phyloP scores from a whole-genome alignment of 495 filamentous ascomycete genomes.

The Aspergillus heteromorphus region DNA sequence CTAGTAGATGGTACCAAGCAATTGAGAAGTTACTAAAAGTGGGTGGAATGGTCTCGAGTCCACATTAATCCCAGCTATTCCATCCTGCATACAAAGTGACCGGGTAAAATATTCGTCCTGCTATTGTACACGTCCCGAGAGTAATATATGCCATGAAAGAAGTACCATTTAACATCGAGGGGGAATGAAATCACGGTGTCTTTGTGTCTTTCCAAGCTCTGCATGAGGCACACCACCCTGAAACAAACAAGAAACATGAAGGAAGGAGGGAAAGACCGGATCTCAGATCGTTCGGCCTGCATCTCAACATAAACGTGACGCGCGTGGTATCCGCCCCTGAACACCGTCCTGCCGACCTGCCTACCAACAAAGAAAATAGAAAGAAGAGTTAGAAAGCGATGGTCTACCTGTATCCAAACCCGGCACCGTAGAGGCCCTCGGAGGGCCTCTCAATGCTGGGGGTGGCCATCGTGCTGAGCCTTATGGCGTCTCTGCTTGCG shows the following conservation, averaged over 20 bases:
- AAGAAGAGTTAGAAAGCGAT: conserved; percentile 6
- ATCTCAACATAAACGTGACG: conserved; percentile 12
- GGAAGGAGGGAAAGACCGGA: background rate
- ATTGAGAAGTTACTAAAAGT: too few species aligned
- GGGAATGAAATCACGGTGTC: background rate
- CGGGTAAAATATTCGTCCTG: background rate
- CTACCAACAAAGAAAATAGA: conserved; percentile 14
- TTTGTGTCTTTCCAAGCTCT: conserved; percentile 12
- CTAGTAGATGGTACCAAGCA: background rate
- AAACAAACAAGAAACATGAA: conserved; percentile 5
- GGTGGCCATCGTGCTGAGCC: conserved; percentile 37
- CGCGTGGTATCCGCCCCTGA: conserved; percentile 33
- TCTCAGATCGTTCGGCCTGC: conserved; percentile 7
- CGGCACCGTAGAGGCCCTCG: conserved; percentile 3
- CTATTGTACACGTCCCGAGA: conserved; percentile 31
- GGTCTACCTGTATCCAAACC: conserved; percentile 14
- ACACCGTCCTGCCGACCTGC: conserved; percentile 25
- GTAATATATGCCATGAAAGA: conserved; percentile 13
- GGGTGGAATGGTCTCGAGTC: too few species aligned
- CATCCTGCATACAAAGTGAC: too few species aligned
- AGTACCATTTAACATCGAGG: conserved; percentile 9
- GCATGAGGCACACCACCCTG: background rate
- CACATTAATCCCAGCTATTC: too few species aligned
- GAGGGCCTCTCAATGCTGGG: conserved; percentile 19
- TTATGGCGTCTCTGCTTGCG: conserved; percentile 41